Base-by-base conservation (phyloP, 192 early-diverging fungal genomes). In the Borealophlyctis nickersoniae region DNA sequence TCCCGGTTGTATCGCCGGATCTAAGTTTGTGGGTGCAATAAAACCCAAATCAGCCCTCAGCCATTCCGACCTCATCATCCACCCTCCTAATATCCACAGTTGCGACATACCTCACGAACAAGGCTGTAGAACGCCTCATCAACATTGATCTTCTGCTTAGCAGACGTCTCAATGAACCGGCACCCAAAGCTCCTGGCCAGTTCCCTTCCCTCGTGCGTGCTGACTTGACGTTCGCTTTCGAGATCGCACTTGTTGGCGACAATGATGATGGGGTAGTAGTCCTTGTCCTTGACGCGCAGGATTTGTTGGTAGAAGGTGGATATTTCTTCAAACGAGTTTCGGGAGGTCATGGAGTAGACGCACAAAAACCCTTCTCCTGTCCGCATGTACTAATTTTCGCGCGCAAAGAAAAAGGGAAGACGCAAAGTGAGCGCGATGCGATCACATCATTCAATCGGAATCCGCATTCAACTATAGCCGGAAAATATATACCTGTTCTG, bases 161-260 rank as follows among this genome's bases (percentile, higher is more conserved):
- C 95, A 45, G 87, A 89, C 34, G 95, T 91, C 73, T 97, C 95
- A 31, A 93, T 83, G 75, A 91, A 92, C 36, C 81, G 75, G 61
- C 90, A 92, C 16, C 80, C 82, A 71, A 93, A 92, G 22, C 72
- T 70, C 62, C 77, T 77, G 22, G 93, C 90, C 19, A 92, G 75
- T n/a, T 90, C 91, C 48, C 79, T 66, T 36, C 92, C 95, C 83
- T 95, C 95, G 19, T 69, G 64, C 7, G 67, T 82, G 2, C 70
- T 60, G 33, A 84, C 68, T 14, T 62, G 71, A 45, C 93, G 78
- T 58, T 88, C 86, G 16, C 71, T 61, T 49, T 87, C 87, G 56
- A 92, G 70, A 77, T 96, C 94, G 66, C 86, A 90, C 70, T 96
- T 96, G 82, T 96, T 96, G 2, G 86, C 93, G 3, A 90, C 87